Evolutionary conservation across 371 early-diverging fungal species (phyloP), one percentile per base, ranked within the genome.

Genomic region (Capniomyces stellatus): DNA sequence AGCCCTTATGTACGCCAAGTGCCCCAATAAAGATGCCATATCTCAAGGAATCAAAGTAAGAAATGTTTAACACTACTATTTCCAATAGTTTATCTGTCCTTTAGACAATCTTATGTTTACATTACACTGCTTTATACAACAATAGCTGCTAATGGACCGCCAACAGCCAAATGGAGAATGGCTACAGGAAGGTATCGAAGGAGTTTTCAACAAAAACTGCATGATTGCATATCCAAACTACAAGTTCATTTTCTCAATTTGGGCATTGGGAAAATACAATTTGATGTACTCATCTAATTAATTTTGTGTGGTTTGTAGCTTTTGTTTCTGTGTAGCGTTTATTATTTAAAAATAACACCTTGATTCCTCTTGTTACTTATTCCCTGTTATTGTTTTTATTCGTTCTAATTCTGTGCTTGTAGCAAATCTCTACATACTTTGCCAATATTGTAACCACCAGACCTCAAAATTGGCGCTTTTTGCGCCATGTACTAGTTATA

Each of bases 151-250:
- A 57, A 87, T 88, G 85, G 61, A 67, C 13, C 69, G 90, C 29
- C 96, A 97, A 67, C 82, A 79, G 55, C 66, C 74, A 2, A 88
- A 82, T 54, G 98, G 98, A 35, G 87, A 87, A 63, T 97, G 95
- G 94, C 75, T 78, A 25, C 96, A 97, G 64, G 96, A 97, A 60
- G 79, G 74, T 41, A 91, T 95, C 54, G 98, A 97, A 68, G 98
- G 98, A 31, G 92, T 95, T 40, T 97, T 97, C 64, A 97, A 94
- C 76, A 85, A 91, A 64, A 82, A 78, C 57, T 87, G 85, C 63
- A 82, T 78, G 68, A 95, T 97, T 63, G 79, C 85, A 25, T 97
- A 97, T 64, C 94, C 94, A 24, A 92, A 92, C 68, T 94, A 88
- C 73, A 94, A 92, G 71, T 87, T 90, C 56, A 62, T 80, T 56